Base-by-base conservation (phyloP, 768 basidiomycete species). In the Tricholoma hemisulphureum region DNA sequence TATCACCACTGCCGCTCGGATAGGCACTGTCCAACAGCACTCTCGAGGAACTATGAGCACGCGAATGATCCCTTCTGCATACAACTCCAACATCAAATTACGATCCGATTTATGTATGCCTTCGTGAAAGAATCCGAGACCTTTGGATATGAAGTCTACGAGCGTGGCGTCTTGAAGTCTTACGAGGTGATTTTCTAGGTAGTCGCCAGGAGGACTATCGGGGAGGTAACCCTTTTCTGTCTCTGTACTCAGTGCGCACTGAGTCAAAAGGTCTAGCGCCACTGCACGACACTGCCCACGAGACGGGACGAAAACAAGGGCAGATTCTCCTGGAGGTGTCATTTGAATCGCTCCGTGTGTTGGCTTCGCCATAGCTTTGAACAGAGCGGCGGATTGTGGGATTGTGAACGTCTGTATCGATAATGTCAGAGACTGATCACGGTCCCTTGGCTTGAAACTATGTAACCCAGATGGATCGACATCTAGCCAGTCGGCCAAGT, bases 341-440 rank as follows among this genome's bases (percentile, higher is more conserved):
- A 73, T 67, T 57, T 74, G 81, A 58, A 97, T 85, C n/a, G 86
- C 86, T 9, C 84, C 73, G 71, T 95, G 91, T 2, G 88, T 86
- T 3, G 96, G 94, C 68, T 93, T 95, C 48, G 90, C 84, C 88
- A 98, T 97, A 2, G 87, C 83, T 66, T 95, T 95, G 73, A 94
- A 87, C 18, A 98, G 78, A 0, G 92, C 86, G 0, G 89, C 81
- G 4, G 95, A 97, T 64, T 94, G 86, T 0, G 93, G 84, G 45
- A 94, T 89, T 16, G 86, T 88, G 74, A 96, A 98, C 0, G 92
- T 82, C 55, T 90, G 86, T 11, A 85, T 81, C 16, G 82, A 80
- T 28, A 85, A 80, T 7, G 77, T 75, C 18, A 98, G 74, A 0
- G 92, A 80, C 63, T 93, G 90, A 58, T 93, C 91, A 34, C 95